Base-by-base conservation (phyloP, 345 rosid genomes). In the Geranium rotundifolium region DNA sequence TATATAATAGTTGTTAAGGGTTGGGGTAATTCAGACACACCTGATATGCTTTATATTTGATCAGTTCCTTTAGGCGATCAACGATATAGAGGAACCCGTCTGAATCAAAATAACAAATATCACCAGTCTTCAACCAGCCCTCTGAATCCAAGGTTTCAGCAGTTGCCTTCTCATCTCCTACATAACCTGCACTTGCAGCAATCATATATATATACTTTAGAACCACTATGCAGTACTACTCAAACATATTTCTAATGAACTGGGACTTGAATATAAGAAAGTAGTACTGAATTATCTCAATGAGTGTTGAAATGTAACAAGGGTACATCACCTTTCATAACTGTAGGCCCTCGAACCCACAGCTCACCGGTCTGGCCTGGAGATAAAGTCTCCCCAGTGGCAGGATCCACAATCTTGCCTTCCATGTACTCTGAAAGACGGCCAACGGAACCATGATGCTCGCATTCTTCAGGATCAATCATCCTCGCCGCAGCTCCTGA, bases 41-140 rank as follows among this genome's bases (percentile, higher is more conserved):
- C 98, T 89, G 98, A 76, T 83, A 87, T 4, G 85, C 96, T 73
- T 92, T 92, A 80, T 89, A 92, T 82, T 92, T 92, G 63, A 92
- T 92, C 76, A 92, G 69, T 62, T 92, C 98, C 81, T 92, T 92
- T 54, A 92, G 67, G 77, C 98, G 77, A 73, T 92, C 98, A 56
- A 87, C 87, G 56, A 92, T 79, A 69, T 75, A 87, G 8, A 92
- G 81, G 68, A 79, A 79, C 8, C 96, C 98, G 1, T 87, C 74
- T 0, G 81, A 52, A 64, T 92, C 93, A 67, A 92, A 75, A 66
- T 87, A 92, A 76, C 98, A 87, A 23, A 92, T 81, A 75, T 92
- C 96, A 4, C 98, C 98, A 0, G 96, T 89, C 82, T 82, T 92
- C 60, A 92, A 74, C 98, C 98, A 92, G 23, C 96, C 88, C 2